These are phyloP conservation scores for Anisogramma anomala DNA, from an alignment of 2,329 filamentous ascomycete species.

Conservation along the genomic window DNA sequence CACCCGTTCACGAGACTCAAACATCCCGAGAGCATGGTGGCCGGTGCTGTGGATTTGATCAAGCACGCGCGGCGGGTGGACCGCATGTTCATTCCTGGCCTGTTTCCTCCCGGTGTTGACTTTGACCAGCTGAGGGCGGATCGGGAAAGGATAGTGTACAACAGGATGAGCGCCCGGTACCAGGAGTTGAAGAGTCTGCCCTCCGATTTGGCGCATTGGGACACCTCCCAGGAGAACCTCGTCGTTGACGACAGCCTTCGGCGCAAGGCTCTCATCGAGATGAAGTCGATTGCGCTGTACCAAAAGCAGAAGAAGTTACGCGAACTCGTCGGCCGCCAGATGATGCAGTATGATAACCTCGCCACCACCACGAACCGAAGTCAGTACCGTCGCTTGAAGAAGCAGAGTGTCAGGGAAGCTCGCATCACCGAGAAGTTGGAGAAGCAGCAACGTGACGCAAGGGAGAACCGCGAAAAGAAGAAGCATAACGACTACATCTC, in stretches of 20 bases:
- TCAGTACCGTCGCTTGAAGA: constrained; percentile 88
- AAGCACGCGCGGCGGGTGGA: constrained; percentile 67
- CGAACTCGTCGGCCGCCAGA: constrained; percentile 77
- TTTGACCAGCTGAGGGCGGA: constrained; percentile 77
- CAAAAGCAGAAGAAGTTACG: constrained; percentile 79
- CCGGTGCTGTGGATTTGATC: constrained; percentile 59
- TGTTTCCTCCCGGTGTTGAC: constrained; percentile 82
- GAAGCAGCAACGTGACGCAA: constrained; percentile 94
- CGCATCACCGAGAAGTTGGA: constrained; percentile 97
- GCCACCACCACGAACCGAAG: constrained; percentile 94
- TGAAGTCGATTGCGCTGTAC: constrained; percentile 81
- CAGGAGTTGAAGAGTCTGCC: constrained; percentile 72
- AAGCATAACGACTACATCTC: constrained; percentile 88
- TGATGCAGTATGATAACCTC: constrained; percentile 91
- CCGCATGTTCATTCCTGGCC: constrained; percentile 70
- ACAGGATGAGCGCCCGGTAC: constrained; percentile 76
- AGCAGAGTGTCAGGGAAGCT: constrained; percentile 88
- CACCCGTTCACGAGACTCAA: constrained; percentile 61
- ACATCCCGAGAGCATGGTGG: constrained; percentile 49
- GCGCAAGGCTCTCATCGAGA: constrained; percentile 83
- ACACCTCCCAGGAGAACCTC: constrained; percentile 56
- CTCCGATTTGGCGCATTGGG: constrained; percentile 79
- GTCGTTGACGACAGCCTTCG: constrained; percentile 74
- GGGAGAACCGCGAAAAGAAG: constrained; percentile 94
- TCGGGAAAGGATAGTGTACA: constrained; percentile 78